Percentiles rank a stretch among this genome's conserved stretches.
Conservation (phyloP, 306 rosid genomes). For the Sicyos edulis region DNA sequence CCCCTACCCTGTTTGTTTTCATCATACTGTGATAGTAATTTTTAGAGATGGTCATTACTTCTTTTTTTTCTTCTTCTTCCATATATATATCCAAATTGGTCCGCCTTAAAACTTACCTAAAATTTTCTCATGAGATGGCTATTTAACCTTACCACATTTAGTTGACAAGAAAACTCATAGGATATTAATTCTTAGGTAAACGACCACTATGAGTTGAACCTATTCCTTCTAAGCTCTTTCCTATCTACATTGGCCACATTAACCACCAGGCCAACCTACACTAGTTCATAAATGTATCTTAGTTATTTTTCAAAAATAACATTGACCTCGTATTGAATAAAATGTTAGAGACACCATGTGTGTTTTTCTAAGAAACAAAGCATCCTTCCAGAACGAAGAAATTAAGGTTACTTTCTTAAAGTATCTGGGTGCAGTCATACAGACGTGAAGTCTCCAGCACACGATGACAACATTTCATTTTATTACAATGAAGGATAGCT, state of each 20-base stretch:
- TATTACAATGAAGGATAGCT: slow-evolving; percentile 1
- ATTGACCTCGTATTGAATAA: neutral
- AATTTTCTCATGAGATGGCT: too few species aligned
- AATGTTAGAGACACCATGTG: neutral
- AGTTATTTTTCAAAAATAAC: neutral
- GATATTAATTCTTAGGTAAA: too few species aligned
- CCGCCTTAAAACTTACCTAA: too few species aligned
- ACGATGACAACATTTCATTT: neutral
- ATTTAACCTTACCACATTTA: too few species aligned
- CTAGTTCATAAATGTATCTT: neutral
- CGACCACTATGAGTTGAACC: too few species aligned
- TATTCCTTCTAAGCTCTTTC: too few species aligned
- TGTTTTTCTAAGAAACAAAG: neutral
- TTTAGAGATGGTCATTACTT: too few species aligned
- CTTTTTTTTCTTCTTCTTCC: too few species aligned
- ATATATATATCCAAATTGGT: too few species aligned
- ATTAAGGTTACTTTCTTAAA: neutral
- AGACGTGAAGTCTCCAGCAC: neutral
- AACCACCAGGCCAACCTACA: neutral
- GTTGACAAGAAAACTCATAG: too few species aligned
- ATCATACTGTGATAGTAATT: too few species aligned
- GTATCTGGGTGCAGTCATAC: neutral
- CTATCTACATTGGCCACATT: neutral
- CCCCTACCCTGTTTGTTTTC: too few species aligned
- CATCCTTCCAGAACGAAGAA: neutral